A percentile compares a stretch with the other conserved stretches of the same genome.
These are phyloP conservation scores for Trichothecium roseum DNA, from an alignment of 2,329 filamentous ascomycete genomes.

Conservation along the genomic window DNA sequence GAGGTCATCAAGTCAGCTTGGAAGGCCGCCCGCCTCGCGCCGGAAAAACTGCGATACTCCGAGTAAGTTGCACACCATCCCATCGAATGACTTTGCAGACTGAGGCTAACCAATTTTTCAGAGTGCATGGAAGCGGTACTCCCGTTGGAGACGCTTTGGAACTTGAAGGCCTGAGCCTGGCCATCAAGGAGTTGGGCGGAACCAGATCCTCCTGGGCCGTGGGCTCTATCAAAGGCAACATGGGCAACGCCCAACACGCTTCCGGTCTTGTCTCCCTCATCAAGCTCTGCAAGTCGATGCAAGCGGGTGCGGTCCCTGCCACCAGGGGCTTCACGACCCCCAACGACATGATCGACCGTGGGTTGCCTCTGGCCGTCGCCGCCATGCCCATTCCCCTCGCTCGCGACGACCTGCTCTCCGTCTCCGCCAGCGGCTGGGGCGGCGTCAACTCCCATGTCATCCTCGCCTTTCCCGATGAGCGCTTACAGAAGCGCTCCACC, in stretches of 20 bases:
- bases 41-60: slow-evolving; percentile 4
- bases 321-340: slow-evolving; percentile 4
- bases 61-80: slow-evolving; percentile 8
- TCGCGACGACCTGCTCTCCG: slow-evolving; percentile 3
- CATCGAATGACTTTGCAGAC: slow-evolving; percentile 6
- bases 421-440: slow-evolving; percentile 32
- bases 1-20: slow-evolving; percentile 7
- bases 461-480: slow-evolving; percentile 21
- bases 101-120: neutral
- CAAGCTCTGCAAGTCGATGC: slow-evolving; percentile 9
- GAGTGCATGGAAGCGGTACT: slow-evolving; percentile 9
- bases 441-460: slow-evolving; percentile 36
- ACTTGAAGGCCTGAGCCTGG: slow-evolving; percentile 5
- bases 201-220: slow-evolving; percentile 1
- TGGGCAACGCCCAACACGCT: slow-evolving; percentile 7
- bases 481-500: slow-evolving; percentile 2
- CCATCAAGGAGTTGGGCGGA: slow-evolving; percentile 3
- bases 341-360: slow-evolving; percentile 5
- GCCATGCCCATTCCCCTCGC: slow-evolving; percentile 1
- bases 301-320: slow-evolving; percentile 4
- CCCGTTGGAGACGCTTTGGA: slow-evolving; percentile 8
- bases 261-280: slow-evolving; percentile 7
- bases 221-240: slow-evolving; percentile 7
- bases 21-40: slow-evolving; percentile 2
- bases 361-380: slow-evolving; percentile 4